Conservation (phyloP, 1,284 basidiomycete species). For the Dichomitus squalens region DNA sequence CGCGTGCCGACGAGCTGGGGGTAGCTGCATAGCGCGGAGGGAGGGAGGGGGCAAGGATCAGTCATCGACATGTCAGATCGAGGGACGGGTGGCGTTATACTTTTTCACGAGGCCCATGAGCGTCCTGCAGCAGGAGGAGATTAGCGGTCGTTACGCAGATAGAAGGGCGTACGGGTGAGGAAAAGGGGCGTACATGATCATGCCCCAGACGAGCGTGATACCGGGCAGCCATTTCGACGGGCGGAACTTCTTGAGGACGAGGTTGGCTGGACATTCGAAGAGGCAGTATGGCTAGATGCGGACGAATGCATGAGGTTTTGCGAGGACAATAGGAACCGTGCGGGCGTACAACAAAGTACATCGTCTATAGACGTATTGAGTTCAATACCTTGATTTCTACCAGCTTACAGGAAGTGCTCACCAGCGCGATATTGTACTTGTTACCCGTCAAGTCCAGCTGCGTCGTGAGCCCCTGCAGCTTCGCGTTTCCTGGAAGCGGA, state of each 20-base stretch:
- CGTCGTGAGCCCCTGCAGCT: slow-evolving; percentile 56
- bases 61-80: too few relatives aligned
- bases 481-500: slow-evolving; percentile 56
- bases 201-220: slow-evolving; percentile 33
- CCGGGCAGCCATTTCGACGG: slow-evolving; percentile 37
- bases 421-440: slow-evolving; percentile 67
- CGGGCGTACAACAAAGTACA: slow-evolving; percentile 64
- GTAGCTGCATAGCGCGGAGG: too few relatives aligned
- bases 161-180: background rate
- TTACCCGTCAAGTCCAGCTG: slow-evolving; percentile 59
- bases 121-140: slow-evolving; percentile 45
- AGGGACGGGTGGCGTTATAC: too few relatives aligned
- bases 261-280: slow-evolving; percentile 62
- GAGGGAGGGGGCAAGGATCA: too few relatives aligned
- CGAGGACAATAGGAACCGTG: too few relatives aligned
- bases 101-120: slow-evolving; percentile 69
- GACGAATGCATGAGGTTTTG: background rate
- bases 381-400: background rate
- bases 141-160: too few relatives aligned
- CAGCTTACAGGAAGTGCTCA: slow-evolving; percentile 30
- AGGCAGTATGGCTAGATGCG: slow-evolving; percentile 55
- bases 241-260: slow-evolving; percentile 37
- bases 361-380: slow-evolving; percentile 46
- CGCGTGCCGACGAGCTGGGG: slow-evolving; percentile 61
- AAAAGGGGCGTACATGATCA: slow-evolving; percentile 19